Evolutionary conservation across 2,329 filamentous ascomycete genomes (phyloP).

Genomic region (Neonectria neomacrospora): DNA sequence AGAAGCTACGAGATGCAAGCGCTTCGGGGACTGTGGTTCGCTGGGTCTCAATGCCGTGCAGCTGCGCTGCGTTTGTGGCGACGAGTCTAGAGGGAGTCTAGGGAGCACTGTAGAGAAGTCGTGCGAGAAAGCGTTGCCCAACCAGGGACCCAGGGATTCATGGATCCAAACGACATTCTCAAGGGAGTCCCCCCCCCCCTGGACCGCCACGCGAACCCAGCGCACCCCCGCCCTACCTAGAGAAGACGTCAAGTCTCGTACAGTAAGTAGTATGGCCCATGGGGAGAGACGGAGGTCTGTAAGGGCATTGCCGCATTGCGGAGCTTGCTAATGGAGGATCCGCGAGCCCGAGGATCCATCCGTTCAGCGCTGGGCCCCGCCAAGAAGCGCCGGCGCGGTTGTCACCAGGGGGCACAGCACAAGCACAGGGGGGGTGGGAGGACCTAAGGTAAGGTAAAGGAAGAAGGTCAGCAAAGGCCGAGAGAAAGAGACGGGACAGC

Average conservation of each 20-base stretch:
- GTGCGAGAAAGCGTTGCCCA: constrained; percentile 5
- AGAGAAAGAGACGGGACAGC: not conserved
- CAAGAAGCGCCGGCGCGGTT: constrained; percentile 6
- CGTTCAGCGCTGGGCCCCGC: not conserved
- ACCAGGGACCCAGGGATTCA: constrained; percentile 17
- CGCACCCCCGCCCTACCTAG: constrained; percentile 15
- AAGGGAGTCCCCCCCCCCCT: constrained; percentile 16
- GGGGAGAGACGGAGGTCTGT: not conserved
- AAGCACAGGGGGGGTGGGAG: not conserved
- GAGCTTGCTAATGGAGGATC: constrained; percentile 8
- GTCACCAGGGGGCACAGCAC: not conserved
- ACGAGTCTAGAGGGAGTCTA: not conserved
- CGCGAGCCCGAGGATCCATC: not conserved
- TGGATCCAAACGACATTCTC: constrained; percentile 21
- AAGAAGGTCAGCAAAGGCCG: not conserved
- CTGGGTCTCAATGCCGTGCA: constrained; percentile 18
- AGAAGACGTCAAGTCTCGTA: not conserved
- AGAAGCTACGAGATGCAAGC: constrained; percentile 10
- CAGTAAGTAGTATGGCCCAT: no score
- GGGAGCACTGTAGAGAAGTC: not conserved
- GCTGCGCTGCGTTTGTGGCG: constrained; percentile 11
- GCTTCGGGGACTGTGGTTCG: constrained; percentile 23
- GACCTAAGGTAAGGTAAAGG: not conserved
- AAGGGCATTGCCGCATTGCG: constrained; percentile 1
- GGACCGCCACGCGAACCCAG: constrained; percentile 26